phyloP scores from a whole-genome alignment of 139 green algal species.

The Closterium sp. region DNA sequence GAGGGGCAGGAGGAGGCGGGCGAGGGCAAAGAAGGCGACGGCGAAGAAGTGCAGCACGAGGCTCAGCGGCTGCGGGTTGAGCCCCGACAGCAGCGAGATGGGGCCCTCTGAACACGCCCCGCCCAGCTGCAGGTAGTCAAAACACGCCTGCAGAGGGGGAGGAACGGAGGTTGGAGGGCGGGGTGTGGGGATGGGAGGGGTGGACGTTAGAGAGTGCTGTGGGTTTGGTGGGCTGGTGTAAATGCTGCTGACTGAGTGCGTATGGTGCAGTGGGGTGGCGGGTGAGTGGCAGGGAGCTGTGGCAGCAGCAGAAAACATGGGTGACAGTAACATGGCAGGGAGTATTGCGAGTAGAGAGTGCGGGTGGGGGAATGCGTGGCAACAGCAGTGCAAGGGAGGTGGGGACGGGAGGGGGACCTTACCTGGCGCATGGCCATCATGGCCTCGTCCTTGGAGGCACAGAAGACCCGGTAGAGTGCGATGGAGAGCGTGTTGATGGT shows the following conservation, averaged over 20 bases:
- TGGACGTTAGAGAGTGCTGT: no score
- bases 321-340: no score
- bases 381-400: background rate
- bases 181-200: slow-evolving; percentile 22
- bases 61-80: slow-evolving; percentile 83
- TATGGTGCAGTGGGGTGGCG: background rate
- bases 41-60: slow-evolving; percentile 97
- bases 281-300: background rate
- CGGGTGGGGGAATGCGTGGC: no score
- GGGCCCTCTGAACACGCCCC: slow-evolving; percentile 79
- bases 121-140: slow-evolving; percentile 92
- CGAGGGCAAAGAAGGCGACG: slow-evolving; percentile 86
- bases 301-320: no score
- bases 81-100: slow-evolving; percentile 79
- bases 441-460: slow-evolving; percentile 63
- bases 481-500: slow-evolving; percentile 99
- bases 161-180: background rate
- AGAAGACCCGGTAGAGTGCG: slow-evolving; percentile 95
- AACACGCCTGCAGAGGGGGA: slow-evolving; percentile 74
- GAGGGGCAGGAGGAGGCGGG: slow-evolving; percentile 77
- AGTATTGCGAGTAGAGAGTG: no score
- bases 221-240: no score
- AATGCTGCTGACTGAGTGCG: no score
- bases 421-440: slow-evolving; percentile 92
- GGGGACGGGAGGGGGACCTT: no score